Percentiles rank a stretch among this genome's conserved stretches.
Evolutionary conservation across 768 basidiomycete species (phyloP).

Genomic region (Panaeolus papilionaceus): DNA sequence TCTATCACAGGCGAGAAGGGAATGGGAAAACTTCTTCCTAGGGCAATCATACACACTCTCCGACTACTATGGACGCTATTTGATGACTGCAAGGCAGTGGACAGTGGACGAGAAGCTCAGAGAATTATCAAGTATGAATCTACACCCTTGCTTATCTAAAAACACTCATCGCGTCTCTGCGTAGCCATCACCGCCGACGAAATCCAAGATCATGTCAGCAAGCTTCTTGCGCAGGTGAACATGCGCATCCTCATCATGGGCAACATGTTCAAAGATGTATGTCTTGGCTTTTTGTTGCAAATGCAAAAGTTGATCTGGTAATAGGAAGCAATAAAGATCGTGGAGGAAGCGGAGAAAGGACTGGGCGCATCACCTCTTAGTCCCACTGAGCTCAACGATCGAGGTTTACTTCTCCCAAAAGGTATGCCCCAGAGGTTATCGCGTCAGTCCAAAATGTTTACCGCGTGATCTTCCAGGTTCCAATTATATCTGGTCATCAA

Average conservation of each 20-base stretch:
- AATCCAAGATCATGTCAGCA: slow-evolving; percentile 63
- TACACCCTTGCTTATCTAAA: not conserved
- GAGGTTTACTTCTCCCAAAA: slow-evolving; percentile 68
- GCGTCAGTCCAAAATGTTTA: slow-evolving; percentile 7
- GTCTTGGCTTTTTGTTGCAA: slow-evolving; percentile 30
- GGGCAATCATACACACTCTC: slow-evolving; percentile 83
- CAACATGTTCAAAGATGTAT: slow-evolving; percentile 83
- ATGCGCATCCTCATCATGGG: slow-evolving; percentile 81
- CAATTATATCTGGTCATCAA: slow-evolving; percentile 68
- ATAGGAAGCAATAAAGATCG: slow-evolving; percentile 80
- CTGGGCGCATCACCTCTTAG: slow-evolving; percentile 63
- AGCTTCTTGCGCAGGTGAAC: slow-evolving; percentile 68
- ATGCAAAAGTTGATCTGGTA: slow-evolving; percentile 17
- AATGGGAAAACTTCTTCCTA: slow-evolving; percentile 88
- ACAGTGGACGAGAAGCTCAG: slow-evolving; percentile 77
- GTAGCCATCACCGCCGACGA: slow-evolving; percentile 77
- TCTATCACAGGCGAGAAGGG: slow-evolving; percentile 63
- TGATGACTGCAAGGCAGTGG: slow-evolving; percentile 76
- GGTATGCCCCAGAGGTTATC: slow-evolving; percentile 47
- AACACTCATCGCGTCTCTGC: not conserved
- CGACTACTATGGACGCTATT: slow-evolving; percentile 75
- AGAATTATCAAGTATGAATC: slow-evolving; percentile 71
- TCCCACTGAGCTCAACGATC: slow-evolving; percentile 58
- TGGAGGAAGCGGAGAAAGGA: slow-evolving; percentile 72
- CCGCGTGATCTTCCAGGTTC: slow-evolving; percentile 51